Percentiles rank a stretch among this genome's conserved stretches.
phyloP scores from a whole-genome alignment of 257 asterid genomes.

The Nyctanthes arbortristis region DNA sequence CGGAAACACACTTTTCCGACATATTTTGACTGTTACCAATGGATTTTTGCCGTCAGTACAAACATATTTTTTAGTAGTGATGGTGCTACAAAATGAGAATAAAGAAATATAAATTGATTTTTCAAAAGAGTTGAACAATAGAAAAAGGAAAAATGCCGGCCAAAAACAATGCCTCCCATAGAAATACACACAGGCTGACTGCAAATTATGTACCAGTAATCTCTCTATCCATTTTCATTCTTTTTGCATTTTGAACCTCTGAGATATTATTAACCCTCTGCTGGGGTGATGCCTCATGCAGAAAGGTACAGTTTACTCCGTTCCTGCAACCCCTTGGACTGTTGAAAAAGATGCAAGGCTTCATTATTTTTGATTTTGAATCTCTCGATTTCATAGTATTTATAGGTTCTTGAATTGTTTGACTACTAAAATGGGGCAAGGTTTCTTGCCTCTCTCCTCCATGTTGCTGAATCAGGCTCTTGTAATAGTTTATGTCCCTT shows the following conservation, averaged over 20 bases:
- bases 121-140: no score
- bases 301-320: slow-evolving; percentile 55
- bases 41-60: no score
- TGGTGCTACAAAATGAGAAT: no score
- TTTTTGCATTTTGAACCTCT: slow-evolving; percentile 53
- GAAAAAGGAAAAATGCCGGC: not conserved
- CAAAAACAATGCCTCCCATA: not conserved
- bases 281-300: slow-evolving; percentile 43
- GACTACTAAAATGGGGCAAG: slow-evolving; percentile 24
- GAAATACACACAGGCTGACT: slow-evolving; percentile 28
- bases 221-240: slow-evolving; percentile 58
- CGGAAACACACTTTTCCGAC: no score
- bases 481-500: slow-evolving; percentile 56
- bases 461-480: slow-evolving; percentile 60
- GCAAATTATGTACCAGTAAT: slow-evolving; percentile 40
- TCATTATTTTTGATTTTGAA: slow-evolving; percentile 41
- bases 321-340: slow-evolving; percentile 64
- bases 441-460: slow-evolving; percentile 58
- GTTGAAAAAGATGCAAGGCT: slow-evolving; percentile 59
- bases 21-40: no score
- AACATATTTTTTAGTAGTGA: no score
- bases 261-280: slow-evolving; percentile 33
- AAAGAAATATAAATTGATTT: no score
- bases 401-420: slow-evolving; percentile 29
- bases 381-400: slow-evolving; percentile 35